Base-by-base conservation (phyloP, 164 flowering plant species). In the Stephania cephalantha region DNA sequence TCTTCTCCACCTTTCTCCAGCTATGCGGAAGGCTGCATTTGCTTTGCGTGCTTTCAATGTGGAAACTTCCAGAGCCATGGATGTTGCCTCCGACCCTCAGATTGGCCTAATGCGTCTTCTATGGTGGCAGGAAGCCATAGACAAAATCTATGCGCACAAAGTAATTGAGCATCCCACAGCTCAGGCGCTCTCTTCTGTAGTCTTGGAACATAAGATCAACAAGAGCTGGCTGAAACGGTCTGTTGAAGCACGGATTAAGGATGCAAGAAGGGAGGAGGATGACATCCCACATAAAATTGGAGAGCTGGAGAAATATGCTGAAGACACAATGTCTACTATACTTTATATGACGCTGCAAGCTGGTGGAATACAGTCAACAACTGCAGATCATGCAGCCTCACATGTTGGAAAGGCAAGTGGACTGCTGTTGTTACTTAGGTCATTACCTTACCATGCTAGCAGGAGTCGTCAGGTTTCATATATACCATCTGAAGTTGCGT, bases 61-160 rank as follows among this genome's bases (percentile, higher is more conserved):
- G 13, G 99, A 96, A 81, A 94, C 98, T 65, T 82, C 98, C 46
- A 81, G 86, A 81, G 97, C 98, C 15, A 94, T 96, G 98, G 97
- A 92, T 84, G 90, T 94, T 74, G 90, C 97, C 73, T 94, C 99
- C 61, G 97, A 92, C 80, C 97, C 99, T 6, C 90, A 84, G 82
- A 88, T 92, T 74, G 99, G 99, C 20, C 90, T 94, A 4, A 90
- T 94, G 97, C 97, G 97, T 64, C 89, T 96, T n/a, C 81, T 94
- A 8, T 96, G 99, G 99, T 96, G 99, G 99, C 95, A 91, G 78
- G 98, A 96, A 78, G 89, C 94, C 70, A 84, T 96, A 22, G 97
- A 96, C 85, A 96, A 92, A 82, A 90, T 96, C 61, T 92, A 77
- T 77, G 79, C 92, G 50, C 79, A 84, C 65, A 90, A 92, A 78